Base-by-base conservation (phyloP, 352 stramenopile genomes). In the Phytophthora cryptogea region DNA sequence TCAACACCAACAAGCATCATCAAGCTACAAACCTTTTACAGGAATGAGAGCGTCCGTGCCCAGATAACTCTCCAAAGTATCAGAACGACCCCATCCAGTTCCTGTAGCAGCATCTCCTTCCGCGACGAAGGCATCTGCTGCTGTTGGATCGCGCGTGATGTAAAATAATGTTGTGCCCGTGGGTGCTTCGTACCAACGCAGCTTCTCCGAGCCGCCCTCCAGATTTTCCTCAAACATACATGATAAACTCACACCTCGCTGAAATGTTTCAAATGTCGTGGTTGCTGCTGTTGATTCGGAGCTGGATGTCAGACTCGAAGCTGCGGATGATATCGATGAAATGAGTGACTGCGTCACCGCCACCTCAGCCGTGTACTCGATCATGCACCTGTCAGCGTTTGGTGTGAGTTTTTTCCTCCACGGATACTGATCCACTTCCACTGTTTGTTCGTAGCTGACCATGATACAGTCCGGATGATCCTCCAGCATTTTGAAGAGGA, bases 401-500 rank as follows among this genome's bases (percentile, higher is more conserved):
- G 89, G 86, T 2, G 69, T 70, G 9, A 90, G 78, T 36, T 96
- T 86, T 48, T 94, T 93, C 23, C 87, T 80, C 83, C 88, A 97
- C 20, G 80, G 82, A 56, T 96, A 98, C 54, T 98, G 89, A 49
- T 95, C 94, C 31, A 98, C 95, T 48, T 94, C 76, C 2, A 96
- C 69, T 0, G 94, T 98, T 45, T 97, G 54, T 8, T 97, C 80
- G 45, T 96, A 94, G 37, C 46, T 68, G 13, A 98, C 82, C 36
- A 78, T 74, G 8, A 77, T 78, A 72, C 97, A 99, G 59, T 96
- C 90, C 27, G 95, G 95, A 66, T 99, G 92, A 16, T 90, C 88
- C 63, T 99, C 96, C 0, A 99, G 54, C 54, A 99, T 78, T 69
- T 98, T 98, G 32, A 86, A 80, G 42, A 98, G 80, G 50, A 77